These are phyloP conservation scores for Eucalyptus shirleyi DNA, from an alignment of 345 rosid species.

Conservation along the genomic window DNA sequence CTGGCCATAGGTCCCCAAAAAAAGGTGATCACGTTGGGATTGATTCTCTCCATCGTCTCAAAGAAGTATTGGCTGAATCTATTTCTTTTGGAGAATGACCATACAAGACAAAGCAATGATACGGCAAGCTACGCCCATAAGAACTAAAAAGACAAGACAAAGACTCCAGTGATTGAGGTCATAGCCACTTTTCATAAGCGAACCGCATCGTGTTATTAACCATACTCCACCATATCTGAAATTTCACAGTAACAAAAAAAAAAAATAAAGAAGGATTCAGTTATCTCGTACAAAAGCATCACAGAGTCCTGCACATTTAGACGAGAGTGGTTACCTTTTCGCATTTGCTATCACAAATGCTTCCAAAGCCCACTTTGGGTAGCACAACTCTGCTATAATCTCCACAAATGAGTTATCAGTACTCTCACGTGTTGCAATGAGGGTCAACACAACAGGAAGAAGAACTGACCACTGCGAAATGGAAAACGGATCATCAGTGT, in stretches of 20 bases:
- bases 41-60: background rate
- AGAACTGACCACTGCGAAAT: conserved; percentile 87
- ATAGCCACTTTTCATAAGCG: conserved; percentile 51
- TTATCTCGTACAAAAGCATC: background rate
- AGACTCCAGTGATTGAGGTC: conserved; percentile 54
- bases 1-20: background rate
- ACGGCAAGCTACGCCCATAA: conserved; percentile 50
- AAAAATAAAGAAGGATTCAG: background rate
- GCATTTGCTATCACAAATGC: conserved; percentile 95
- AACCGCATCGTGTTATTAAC: conserved; percentile 89
- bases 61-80: background rate
- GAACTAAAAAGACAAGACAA: conserved; percentile 40
- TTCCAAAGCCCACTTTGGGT: conserved; percentile 91
- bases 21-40: background rate
- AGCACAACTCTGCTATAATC: conserved; percentile 41
- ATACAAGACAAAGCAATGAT: conserved; percentile 45
- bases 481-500: background rate
- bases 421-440: conserved; percentile 48
- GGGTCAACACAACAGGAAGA: conserved; percentile 92
- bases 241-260: background rate
- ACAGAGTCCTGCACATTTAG: background rate
- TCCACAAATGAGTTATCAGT: conserved; percentile 14
- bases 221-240: conserved; percentile 91
- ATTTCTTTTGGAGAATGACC: conserved; percentile 58
- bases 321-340: conserved; percentile 40